Evolutionary conservation across 192 early-diverging fungal species (phyloP), one percentile per base, ranked within the genome.

Genomic region (Allomyces macrogynus): DNA sequence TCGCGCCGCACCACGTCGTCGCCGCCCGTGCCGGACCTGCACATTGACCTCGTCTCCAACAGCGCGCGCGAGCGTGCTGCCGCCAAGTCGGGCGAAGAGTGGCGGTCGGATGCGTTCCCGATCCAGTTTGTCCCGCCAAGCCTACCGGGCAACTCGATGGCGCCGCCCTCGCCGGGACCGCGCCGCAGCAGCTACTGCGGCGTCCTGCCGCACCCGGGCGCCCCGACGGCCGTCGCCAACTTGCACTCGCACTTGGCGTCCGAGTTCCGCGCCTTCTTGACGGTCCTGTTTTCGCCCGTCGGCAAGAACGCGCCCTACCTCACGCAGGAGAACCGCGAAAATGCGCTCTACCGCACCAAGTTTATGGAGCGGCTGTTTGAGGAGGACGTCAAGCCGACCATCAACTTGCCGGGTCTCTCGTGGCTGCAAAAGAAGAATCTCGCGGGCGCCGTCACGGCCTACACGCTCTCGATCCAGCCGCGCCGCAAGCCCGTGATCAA

Each of bases 291-390:
- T 16, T 14, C 49, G 49, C 49, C 49, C 49, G 49, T 57, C 0
- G 49, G 49, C 49, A 14, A n/a, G 3, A n/a, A n/a, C 49, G 20
- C 49, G 16, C 49, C 12, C 5, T 57, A 57, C 49, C 49, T 57
- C 3, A 57, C 49, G 8, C 16, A 20, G 49, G 16, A 57, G 12
- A n/a, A 57, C 20, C 49, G 49, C 49, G 49, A 57, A 16, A 57
- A 57, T 10, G 49, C 49, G 49, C 49, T 57, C 49, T 57, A 57
- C 49, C 49, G 49, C 3, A 57, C 49, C 49, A 14, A n/a, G 49
- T 57, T 57, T n/a, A 57, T 57, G 49, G 49, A 57, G 49, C 49
- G 49, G 49, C 49, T 57, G 49, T 57, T 57, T 57, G 49, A 57
- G 49, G 49, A 57, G 49, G 49, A 57, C 49, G 20, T 57, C 49